Evolutionary conservation across 768 basidiomycete genomes (phyloP), one percentile per base, ranked within the genome.

Genomic region (Wakefieldia striispora): DNA sequence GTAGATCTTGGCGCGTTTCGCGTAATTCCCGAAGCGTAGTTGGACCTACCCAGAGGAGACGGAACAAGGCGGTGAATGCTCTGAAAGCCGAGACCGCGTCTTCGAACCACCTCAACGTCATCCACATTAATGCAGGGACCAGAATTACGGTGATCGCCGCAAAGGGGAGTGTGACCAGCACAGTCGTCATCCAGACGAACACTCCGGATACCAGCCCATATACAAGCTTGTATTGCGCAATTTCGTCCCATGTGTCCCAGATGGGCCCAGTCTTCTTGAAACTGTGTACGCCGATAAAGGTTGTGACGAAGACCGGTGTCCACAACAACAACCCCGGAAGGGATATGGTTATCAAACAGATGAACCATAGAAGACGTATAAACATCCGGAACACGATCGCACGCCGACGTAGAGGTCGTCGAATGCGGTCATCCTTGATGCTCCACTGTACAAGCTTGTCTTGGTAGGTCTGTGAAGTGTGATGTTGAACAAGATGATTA

Each of bases 201-300:
- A 88, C 51, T 1, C 89, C 90, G 0, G 89, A 84, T 9, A 83
- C 59, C 29, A 94, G 76, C 10, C 92, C 92, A 58, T 90, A 91
- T 19, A 86, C 80, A 45, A 93, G 82, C 65, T 92, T 93, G 68
- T 90, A 88, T 62, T 93, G 88, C 11, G 91, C 88, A 54, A 93
- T 90, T 64, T 93, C 91, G 59, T 93, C 91, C 78, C 82, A 91
- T 0, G 88, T 91, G 61, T 93, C 88, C 72, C 86, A 88, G 33
- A 88, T 77, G 1, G 89, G 89, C 0, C 91, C 91, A 0, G 79
- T 84, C 69, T 83, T 85, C 69, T 87, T 89, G 75, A 88, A 88
- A 55, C 83, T 82, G 58, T 77, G 79, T 19, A 87, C 86, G 2
- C 80, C 85, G 58, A 80, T 77, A 56, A 82, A 80, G 1, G 89